Evolutionary conservation across 768 basidiomycete species (phyloP), one percentile per base, ranked within the genome.

Genomic region (Chalciporus piperatus): DNA sequence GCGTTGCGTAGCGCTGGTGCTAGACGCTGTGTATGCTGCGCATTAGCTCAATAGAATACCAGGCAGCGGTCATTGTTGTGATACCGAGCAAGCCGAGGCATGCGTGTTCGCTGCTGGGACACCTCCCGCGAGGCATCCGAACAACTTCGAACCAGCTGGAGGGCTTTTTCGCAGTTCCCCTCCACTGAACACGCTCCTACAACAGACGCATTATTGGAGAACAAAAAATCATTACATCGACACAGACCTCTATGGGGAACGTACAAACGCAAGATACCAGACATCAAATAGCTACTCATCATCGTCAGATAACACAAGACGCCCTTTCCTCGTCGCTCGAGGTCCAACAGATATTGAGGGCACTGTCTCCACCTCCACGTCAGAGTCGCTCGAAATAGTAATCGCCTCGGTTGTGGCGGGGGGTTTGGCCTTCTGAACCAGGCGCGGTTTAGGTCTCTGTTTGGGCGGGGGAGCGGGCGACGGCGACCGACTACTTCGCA

Each of bases 301-400:
- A n/a, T 76, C 73, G 47, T 75, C 74, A 32, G 72, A 75, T 27
- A 74, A 48, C 28, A 75, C 64, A 12, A 72, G 37, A 2, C 64
- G 64, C 19, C 65, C 59, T 45, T 65, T 71, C 56, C 60, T 63
- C 32, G 45, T 13, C 20, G 57, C 41, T 50, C 55, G 65, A 28
- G 44, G 37, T 33, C 35, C 60, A 38, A 38, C 39, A 45, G 52
- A 27, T 22, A 49, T 57, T 39, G 48, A 28, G 32, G 54, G 38
- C 22, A 10, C 22, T 22, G 16, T 37, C 40, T 30, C 39, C 46
- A 13, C 46, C 48, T 22, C 45, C 44, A 27, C 45, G 39, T 60
- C 60, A 27, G 67, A 58, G 27, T 61, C 62, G 47, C 56, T 65
- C 1, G 63, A 59, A n/a, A 63, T 61, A 2, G 47, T 5, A 37